A percentile compares a stretch with the other conserved stretches of the same genome.
phyloP scores from a whole-genome alignment of 331 rosid species.

The Spiraea crenata region DNA sequence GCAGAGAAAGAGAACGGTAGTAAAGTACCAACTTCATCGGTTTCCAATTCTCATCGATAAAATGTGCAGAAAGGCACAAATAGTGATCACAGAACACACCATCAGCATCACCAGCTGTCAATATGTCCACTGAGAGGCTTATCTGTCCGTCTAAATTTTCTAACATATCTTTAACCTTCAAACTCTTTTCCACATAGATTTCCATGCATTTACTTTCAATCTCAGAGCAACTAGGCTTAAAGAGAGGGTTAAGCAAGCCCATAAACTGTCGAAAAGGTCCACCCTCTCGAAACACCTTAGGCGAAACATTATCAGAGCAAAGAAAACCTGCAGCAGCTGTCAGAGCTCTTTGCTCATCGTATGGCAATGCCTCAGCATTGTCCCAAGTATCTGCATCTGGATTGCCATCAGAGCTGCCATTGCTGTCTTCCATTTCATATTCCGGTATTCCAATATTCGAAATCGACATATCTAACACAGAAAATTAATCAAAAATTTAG shows the following conservation, averaged over 20 bases:
- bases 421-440: neutral
- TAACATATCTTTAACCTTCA: neutral
- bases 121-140: constrained; percentile 7
- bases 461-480: constrained; percentile 3
- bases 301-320: constrained; percentile 3
- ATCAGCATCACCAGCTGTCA: neutral
- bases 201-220: constrained; percentile 14
- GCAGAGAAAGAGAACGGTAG: neutral
- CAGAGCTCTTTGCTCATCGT: neutral
- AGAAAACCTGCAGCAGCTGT: constrained; percentile 1
- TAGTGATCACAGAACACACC: neutral
- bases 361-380: neutral
- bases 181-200: constrained; percentile 1
- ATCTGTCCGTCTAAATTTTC: constrained; percentile 10
- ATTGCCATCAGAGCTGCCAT: neutral
- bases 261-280: neutral
- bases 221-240: constrained; percentile 12
- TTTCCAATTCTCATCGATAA: constrained; percentile 11
- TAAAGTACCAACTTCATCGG: constrained; percentile 5
- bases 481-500: neutral
- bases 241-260: neutral
- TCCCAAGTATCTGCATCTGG: neutral
- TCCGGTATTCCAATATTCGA: neutral
- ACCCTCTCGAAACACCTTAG: neutral
- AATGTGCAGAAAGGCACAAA: constrained; percentile 11